Conservation (phyloP, 177 flowering plant species). For the Vitis hybrid region DNA sequence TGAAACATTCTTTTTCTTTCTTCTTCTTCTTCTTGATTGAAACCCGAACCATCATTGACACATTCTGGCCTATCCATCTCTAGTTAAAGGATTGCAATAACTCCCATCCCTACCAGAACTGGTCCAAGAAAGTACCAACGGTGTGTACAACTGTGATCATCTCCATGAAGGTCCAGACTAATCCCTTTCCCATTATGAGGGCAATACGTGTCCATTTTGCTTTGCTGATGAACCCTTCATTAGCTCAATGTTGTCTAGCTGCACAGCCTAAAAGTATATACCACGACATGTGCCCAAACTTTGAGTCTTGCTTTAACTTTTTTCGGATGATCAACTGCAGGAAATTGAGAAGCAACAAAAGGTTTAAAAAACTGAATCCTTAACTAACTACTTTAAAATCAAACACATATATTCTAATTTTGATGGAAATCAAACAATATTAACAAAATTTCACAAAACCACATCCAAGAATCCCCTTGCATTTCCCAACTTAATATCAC, state of each 20-base stretch:
- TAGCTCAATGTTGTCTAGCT: slow-evolving; percentile 23
- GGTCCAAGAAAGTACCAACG: background rate
- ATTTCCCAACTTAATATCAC: too few relatives aligned
- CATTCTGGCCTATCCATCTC: slow-evolving; percentile 7
- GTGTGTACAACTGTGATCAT: slow-evolving; percentile 3
- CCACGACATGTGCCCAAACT: slow-evolving; percentile 73
- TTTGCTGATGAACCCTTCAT: background rate
- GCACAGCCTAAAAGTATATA: slow-evolving; percentile 62
- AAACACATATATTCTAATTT: too few relatives aligned
- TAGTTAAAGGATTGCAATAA: slow-evolving; percentile 8
- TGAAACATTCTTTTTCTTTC: background rate
- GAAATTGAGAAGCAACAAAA: background rate
- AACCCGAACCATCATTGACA: slow-evolving; percentile 4
- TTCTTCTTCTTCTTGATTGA: slow-evolving; percentile 5
- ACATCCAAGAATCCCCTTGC: too few relatives aligned
- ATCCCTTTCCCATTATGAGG: background rate
- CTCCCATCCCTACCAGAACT: slow-evolving; percentile 7
- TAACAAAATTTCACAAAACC: too few relatives aligned
- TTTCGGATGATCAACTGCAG: slow-evolving; percentile 68
- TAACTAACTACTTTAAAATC: too few relatives aligned
- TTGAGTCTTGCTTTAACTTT: slow-evolving; percentile 74
- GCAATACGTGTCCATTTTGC: background rate
- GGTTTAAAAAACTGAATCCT: background rate
- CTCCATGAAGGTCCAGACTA: slow-evolving; percentile 8
- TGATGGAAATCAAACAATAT: too few relatives aligned